phyloP scores from a whole-genome alignment of 257 asterid genomes.

The Solanum tarijense region DNA sequence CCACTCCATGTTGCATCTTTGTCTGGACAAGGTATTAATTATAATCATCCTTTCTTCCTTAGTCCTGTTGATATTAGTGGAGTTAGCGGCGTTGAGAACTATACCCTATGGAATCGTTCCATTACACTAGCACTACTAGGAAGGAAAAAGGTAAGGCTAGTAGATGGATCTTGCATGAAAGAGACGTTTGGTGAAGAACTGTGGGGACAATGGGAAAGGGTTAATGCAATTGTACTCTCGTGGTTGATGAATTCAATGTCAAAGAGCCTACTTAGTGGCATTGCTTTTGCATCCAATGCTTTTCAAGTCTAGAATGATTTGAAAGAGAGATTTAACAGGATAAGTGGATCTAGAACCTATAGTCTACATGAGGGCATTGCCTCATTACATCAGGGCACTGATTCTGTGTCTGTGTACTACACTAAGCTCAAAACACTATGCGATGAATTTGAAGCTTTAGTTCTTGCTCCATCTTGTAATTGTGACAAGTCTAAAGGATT shows the following conservation, averaged over 20 bases:
- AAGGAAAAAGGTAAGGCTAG: not conserved
- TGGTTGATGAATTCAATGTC: not conserved
- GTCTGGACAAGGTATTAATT: not conserved
- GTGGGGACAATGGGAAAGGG: not conserved
- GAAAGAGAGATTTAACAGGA: no score
- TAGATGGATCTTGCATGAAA: not conserved
- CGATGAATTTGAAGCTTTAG: not conserved
- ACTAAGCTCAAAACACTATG: not conserved
- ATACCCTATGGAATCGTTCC: not conserved
- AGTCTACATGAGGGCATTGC: not conserved
- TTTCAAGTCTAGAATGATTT: not conserved
- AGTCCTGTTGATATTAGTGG: not conserved
- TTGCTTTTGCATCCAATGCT: not conserved
- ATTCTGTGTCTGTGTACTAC: no score
- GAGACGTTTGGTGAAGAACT: not conserved
- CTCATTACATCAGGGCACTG: no score
- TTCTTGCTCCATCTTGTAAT: not conserved
- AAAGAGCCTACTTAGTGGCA: not conserved
- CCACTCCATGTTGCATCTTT: not conserved
- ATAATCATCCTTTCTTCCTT: no score
- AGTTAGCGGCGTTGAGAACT: not conserved
- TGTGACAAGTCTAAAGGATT: not conserved
- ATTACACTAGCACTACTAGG: no score
- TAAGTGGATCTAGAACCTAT: not conserved
- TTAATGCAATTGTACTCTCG: not conserved